phyloP scores from a whole-genome alignment of 2,329 filamentous ascomycete genomes.

The Colletotrichum tofieldiae region DNA sequence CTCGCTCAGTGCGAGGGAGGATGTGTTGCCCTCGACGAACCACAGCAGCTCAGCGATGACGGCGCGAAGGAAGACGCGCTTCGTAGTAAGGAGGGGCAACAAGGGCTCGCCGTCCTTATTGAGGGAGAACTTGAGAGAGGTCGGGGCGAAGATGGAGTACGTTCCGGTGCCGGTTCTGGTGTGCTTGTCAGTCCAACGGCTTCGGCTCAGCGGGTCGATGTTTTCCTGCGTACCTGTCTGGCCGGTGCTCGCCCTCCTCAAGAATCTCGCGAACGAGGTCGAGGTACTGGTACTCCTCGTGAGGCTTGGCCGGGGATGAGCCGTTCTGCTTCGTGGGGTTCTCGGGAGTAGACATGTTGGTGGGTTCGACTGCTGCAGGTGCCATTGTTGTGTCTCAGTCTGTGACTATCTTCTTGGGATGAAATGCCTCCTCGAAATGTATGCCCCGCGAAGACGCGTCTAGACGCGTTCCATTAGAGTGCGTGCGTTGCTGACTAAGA shows the following conservation, averaged over 20 bases:
- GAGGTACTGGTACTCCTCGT: constrained; percentile 96
- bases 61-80: constrained; percentile 93
- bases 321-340: constrained; percentile 33
- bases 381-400: constrained; percentile 23
- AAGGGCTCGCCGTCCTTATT: constrained; percentile 75
- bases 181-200: constrained; percentile 12
- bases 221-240: constrained; percentile 76
- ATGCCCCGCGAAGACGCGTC: constrained; percentile 32
- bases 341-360: constrained; percentile 20
- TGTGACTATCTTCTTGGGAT: background rate
- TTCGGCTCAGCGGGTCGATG: constrained; percentile 12
- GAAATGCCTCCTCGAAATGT: background rate
- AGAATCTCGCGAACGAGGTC: constrained; percentile 90
- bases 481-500: constrained; percentile 38
- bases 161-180: constrained; percentile 92
- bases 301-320: constrained; percentile 52
- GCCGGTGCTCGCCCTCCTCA: constrained; percentile 85
- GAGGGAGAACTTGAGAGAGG: constrained; percentile 88
- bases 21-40: constrained; percentile 92
- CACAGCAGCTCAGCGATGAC: constrained; percentile 94
- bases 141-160: constrained; percentile 88
- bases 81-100: constrained; percentile 95
- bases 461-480: constrained; percentile 37
- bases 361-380: constrained; percentile 25
- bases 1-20: constrained; percentile 81